Percentiles rank a stretch among this genome's conserved stretches.
Evolutionary conservation across 2,329 filamentous ascomycete genomes (phyloP).

Genomic region (Zymoseptoria ardabiliae): DNA sequence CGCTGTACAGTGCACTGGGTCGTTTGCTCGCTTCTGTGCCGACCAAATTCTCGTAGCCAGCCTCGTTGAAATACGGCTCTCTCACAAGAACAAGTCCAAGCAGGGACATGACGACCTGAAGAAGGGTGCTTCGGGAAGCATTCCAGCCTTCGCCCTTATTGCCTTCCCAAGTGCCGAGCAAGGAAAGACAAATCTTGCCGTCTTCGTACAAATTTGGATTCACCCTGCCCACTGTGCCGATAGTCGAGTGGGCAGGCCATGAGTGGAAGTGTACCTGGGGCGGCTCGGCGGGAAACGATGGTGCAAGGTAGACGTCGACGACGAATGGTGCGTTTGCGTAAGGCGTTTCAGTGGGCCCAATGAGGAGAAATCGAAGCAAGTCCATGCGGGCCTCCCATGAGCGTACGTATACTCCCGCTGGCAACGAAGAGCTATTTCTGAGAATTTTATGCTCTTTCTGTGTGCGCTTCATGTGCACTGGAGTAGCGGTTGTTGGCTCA

Average conservation of each 20-base stretch:
- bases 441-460: conserved; percentile 54
- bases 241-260: conserved; percentile 36
- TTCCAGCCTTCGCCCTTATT: conserved; percentile 50
- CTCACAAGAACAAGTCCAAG: conserved; percentile 41
- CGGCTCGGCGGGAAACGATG: conserved; percentile 45
- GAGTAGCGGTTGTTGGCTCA: conserved; percentile 16
- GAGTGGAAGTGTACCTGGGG: conserved; percentile 53
- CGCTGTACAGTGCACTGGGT: conserved; percentile 25
- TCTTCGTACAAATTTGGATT: conserved; percentile 59
- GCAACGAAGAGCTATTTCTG: conserved; percentile 39
- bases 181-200: conserved; percentile 53
- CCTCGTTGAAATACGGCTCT: conserved; percentile 58
- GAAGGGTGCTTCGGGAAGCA: conserved; percentile 44
- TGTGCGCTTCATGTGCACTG: conserved; percentile 43
- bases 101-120: conserved; percentile 39
- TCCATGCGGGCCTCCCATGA: conserved; percentile 54
- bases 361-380: conserved; percentile 50
- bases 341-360: conserved; percentile 53
- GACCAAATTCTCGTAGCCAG: conserved; percentile 48
- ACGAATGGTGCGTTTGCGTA: conserved; percentile 56
- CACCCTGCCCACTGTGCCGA: conserved; percentile 30
- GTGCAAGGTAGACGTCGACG: conserved; percentile 49
- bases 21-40: conserved; percentile 22
- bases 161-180: conserved; percentile 54
- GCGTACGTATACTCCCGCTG: conserved; percentile 50